Evolutionary conservation across 2,329 filamentous ascomycete species (phyloP).

Genomic region (Lanzia echinophila): DNA sequence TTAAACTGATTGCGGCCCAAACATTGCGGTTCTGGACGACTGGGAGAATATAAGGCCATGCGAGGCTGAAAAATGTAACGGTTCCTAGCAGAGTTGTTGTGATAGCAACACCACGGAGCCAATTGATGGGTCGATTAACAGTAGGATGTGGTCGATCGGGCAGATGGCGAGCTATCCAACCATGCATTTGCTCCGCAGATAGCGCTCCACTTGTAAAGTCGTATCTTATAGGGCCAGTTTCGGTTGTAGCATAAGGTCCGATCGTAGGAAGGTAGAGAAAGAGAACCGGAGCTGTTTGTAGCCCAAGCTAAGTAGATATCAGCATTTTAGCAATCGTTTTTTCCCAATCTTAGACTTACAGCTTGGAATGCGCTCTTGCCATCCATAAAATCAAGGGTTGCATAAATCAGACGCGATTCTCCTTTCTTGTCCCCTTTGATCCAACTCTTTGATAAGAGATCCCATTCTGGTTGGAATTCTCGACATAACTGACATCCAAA

Average conservation of each 20-base stretch:
- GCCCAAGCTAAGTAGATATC: conserved; percentile 59
- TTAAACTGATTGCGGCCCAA: conserved; percentile 86
- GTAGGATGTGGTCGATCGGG: conserved; percentile 70
- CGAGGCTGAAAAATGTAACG: conserved; percentile 61
- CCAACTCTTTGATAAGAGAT: conserved; percentile 81
- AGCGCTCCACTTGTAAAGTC: conserved; percentile 74
- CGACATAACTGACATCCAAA: conserved; percentile 82
- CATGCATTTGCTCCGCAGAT: conserved; percentile 69
- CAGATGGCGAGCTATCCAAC: conserved; percentile 73
- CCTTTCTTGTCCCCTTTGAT: conserved; percentile 71
- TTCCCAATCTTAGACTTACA: conserved; percentile 42
- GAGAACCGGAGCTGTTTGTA: conserved; percentile 90
- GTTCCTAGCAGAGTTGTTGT: conserved; percentile 63
- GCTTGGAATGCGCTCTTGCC: conserved; percentile 82
- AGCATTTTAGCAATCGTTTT: not conserved
- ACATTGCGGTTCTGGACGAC: conserved; percentile 84
- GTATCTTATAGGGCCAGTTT: conserved; percentile 65
- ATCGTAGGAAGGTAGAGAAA: conserved; percentile 79
- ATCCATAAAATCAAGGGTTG: conserved; percentile 79
- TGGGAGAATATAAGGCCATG: conserved; percentile 73
- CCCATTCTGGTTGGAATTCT: conserved; percentile 93
- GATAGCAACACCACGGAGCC: conserved; percentile 62
- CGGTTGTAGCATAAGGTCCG: conserved; percentile 69
- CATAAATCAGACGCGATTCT: conserved; percentile 69
- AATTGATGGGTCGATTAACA: conserved; percentile 84